phyloP scores from a whole-genome alignment of 78 protist species.

The Cavenderia fasciculata region DNA sequence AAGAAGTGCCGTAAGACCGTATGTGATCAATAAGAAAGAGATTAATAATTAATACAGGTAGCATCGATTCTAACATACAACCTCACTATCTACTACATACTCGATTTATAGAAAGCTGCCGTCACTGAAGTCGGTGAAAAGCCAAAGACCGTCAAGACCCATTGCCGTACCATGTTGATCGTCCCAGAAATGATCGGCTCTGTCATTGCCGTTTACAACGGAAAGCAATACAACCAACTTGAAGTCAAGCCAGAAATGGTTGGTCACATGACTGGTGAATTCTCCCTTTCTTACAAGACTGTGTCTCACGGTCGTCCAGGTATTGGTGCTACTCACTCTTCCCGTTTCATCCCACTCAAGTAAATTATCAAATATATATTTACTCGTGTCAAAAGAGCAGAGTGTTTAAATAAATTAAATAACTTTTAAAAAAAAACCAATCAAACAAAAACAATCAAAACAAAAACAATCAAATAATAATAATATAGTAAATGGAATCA shows the following conservation, averaged over 20 bases:
- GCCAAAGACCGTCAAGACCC: slow-evolving; percentile 99
- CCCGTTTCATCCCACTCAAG: slow-evolving; percentile 98
- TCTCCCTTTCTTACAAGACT: slow-evolving; percentile 99
- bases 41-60: too few species aligned
- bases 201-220: slow-evolving; percentile 99
- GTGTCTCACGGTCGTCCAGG: slow-evolving; percentile 99
- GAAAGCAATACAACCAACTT: slow-evolving; percentile 97
- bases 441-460: too few species aligned
- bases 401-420: too few species aligned
- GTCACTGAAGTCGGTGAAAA: slow-evolving; percentile 93
- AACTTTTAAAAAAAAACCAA: too few species aligned
- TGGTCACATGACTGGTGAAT: slow-evolving; percentile 99
- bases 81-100: not conserved
- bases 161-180: slow-evolving; percentile 98
- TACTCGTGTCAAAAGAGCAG: slow-evolving; percentile 11
- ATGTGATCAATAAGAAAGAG: slow-evolving; percentile 3
- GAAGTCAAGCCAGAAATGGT: slow-evolving; percentile 99
- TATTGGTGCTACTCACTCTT: slow-evolving; percentile 98
- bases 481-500: too few species aligned
- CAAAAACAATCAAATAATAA: too few species aligned
- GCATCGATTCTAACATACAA: not conserved
- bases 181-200: slow-evolving; percentile 99
- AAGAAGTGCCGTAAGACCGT: slow-evolving; percentile 94
- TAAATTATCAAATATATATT: slow-evolving; percentile 65
- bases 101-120: slow-evolving; percentile 79